Evolutionary conservation across 192 early-diverging fungal species (phyloP).

Genomic region (Rhizophagus sp.): DNA sequence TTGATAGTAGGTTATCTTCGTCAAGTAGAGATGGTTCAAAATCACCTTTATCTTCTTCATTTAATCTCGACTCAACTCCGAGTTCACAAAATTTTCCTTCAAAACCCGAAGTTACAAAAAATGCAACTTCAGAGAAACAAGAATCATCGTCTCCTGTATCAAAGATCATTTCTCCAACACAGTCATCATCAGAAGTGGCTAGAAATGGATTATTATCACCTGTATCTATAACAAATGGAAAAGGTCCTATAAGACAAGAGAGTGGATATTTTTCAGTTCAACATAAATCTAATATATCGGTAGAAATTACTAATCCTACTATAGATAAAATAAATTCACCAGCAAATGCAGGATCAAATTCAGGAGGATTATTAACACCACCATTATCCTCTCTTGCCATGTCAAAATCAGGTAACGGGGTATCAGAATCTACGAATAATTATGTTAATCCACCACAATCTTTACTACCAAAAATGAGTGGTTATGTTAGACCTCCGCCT

Average conservation of each 20-base stretch:
- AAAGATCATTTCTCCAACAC: background rate
- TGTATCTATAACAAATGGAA: conserved; percentile 1
- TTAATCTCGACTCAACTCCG: background rate
- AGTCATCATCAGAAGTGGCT: background rate
- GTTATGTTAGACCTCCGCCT: background rate
- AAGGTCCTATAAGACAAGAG: conserved; percentile 14
- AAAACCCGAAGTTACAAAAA: too few species aligned
- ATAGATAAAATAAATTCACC: background rate
- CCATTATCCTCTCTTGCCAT: background rate
- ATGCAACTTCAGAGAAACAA: background rate
- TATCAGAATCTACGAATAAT: background rate
- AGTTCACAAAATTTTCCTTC: background rate
- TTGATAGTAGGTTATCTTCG: background rate
- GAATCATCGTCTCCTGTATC: background rate
- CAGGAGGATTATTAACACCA: conserved; percentile 13
- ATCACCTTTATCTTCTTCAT: background rate
- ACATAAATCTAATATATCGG: background rate
- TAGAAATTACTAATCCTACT: background rate
- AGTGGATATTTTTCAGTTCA: conserved; percentile 22
- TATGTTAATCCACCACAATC: background rate
- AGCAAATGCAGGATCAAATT: background rate
- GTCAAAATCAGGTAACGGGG: background rate
- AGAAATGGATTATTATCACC: conserved; percentile 18
- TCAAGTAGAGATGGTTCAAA: background rate
- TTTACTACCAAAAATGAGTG: background rate